Percentiles rank a stretch among this genome's conserved stretches.
These are phyloP conservation scores for Trichophyton rubrum DNA, from an alignment of 2,329 filamentous ascomycete species.

Conservation along the genomic window DNA sequence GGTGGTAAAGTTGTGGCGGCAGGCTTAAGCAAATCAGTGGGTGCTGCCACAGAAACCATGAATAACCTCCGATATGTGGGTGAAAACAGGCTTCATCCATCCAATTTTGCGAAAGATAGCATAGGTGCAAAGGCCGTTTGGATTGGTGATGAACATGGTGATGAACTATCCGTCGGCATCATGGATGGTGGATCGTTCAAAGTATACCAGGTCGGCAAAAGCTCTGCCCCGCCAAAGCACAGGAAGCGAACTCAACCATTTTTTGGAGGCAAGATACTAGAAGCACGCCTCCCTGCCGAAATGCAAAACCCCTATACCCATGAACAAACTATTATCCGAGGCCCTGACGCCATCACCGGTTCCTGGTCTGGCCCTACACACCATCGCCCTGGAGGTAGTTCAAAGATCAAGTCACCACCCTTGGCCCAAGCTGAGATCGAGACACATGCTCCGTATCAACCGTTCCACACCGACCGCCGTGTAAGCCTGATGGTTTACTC, in stretches of 20 bases:
- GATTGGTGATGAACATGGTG: constrained; percentile 28
- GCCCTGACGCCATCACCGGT: constrained; percentile 30
- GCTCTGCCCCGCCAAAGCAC: constrained; percentile 41
- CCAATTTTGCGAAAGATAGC: constrained; percentile 28
- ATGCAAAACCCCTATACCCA: constrained; percentile 49
- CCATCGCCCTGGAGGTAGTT: constrained; percentile 30
- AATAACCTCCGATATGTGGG: constrained; percentile 37
- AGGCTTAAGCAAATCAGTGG: constrained; percentile 39
- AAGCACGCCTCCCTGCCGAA: constrained; percentile 53
- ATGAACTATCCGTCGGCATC: constrained; percentile 32
- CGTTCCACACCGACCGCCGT: constrained; percentile 82
- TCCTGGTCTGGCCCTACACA: constrained; percentile 31
- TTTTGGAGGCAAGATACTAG: constrained; percentile 46
- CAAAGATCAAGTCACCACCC: constrained; percentile 39
- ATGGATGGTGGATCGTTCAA: constrained; percentile 35
- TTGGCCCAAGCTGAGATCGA: constrained; percentile 79
- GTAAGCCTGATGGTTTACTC: constrained; percentile 63
- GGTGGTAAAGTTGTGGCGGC: constrained; percentile 38
- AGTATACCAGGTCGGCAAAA: constrained; percentile 31
- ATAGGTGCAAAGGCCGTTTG: constrained; percentile 35
- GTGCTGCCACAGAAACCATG: constrained; percentile 37
- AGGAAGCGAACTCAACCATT: constrained; percentile 43
- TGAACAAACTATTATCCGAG: constrained; percentile 42
- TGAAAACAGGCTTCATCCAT: constrained; percentile 37
- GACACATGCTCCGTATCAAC: constrained; percentile 87